Conservation (phyloP, 2,329 filamentous ascomycete species). For the Tolypocladium tundrense region DNA sequence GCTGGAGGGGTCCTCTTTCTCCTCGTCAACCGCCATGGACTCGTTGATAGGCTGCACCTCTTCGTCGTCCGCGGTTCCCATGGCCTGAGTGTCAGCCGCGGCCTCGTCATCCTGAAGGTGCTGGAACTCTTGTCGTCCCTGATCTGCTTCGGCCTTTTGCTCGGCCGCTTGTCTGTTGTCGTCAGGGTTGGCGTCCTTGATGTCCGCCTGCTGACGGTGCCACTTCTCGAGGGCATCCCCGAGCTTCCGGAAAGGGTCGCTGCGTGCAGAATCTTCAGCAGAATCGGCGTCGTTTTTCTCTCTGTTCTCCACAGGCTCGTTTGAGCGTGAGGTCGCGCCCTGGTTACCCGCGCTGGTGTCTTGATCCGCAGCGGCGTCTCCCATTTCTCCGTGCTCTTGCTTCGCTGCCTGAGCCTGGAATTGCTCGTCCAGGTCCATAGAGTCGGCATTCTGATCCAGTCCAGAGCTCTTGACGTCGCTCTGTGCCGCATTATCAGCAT, state of each 20-base stretch:
- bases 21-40: conserved; percentile 73
- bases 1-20: conserved; percentile 41
- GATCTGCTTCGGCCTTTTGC: conserved; percentile 48
- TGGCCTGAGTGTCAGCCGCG: conserved; percentile 77
- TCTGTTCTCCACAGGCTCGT: conserved; percentile 37
- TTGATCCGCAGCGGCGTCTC: conserved; percentile 53
- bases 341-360: conserved; percentile 55
- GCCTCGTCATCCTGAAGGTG: conserved; percentile 79
- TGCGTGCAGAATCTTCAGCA: conserved; percentile 31
- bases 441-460: conserved; percentile 53
- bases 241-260: conserved; percentile 83
- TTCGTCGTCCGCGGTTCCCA: conserved; percentile 81
- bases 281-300: conserved; percentile 30
- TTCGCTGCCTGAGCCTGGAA: conserved; percentile 51
- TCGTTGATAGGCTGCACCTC: conserved; percentile 80
- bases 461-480: conserved; percentile 56
- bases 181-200: conserved; percentile 47
- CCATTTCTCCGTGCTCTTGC: conserved; percentile 55
- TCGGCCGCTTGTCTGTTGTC: conserved; percentile 37
- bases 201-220: conserved; percentile 82
- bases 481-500: conserved; percentile 51
- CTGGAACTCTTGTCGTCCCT: conserved; percentile 78
- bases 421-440: conserved; percentile 52
- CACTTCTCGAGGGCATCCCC: conserved; percentile 88
- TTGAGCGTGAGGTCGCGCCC: conserved; percentile 39